phyloP scores from a whole-genome alignment of 2,329 filamentous ascomycete species.

The Colletotrichum sidae region DNA sequence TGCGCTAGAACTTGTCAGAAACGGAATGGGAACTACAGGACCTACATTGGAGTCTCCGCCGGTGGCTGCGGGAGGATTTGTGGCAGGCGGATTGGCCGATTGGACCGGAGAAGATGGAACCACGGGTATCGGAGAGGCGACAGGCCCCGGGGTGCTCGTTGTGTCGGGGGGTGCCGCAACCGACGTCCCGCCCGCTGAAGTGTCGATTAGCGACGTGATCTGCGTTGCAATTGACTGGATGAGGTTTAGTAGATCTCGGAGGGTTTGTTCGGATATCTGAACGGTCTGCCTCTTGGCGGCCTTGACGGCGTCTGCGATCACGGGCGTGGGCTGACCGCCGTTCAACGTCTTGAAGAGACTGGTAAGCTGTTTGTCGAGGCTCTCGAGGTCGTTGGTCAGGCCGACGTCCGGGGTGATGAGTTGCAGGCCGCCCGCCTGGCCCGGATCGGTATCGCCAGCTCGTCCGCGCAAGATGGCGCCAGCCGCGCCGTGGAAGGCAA shows the following conservation, averaged over 20 bases:
- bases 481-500: constrained; percentile 33
- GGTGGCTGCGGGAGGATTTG: neutral
- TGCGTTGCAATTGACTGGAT: constrained; percentile 33
- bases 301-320: constrained; percentile 3
- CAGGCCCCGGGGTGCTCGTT: constrained; percentile 8
- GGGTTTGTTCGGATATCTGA: constrained; percentile 15
- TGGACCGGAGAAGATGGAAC: constrained; percentile 7
- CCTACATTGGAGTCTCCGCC: constrained; percentile 12
- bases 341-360: constrained; percentile 16
- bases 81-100: constrained; percentile 13
- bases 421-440: constrained; percentile 15
- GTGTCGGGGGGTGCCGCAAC: constrained; percentile 6
- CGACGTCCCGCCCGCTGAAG: constrained; percentile 13
- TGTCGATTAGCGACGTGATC: constrained; percentile 22
- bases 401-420: constrained; percentile 3
- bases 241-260: constrained; percentile 30
- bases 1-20: constrained; percentile 25
- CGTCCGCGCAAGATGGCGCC: constrained; percentile 37
- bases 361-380: constrained; percentile 26
- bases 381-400: constrained; percentile 22
- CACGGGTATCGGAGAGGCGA: constrained; percentile 2
- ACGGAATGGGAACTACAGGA: constrained; percentile 24
- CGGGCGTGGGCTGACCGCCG: constrained; percentile 15
- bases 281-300: constrained; percentile 26
- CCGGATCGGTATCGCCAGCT: constrained; percentile 12